Evolutionary conservation across 1,284 basidiomycete species (phyloP).

Genomic region (Mrakiaceae sp.): DNA sequence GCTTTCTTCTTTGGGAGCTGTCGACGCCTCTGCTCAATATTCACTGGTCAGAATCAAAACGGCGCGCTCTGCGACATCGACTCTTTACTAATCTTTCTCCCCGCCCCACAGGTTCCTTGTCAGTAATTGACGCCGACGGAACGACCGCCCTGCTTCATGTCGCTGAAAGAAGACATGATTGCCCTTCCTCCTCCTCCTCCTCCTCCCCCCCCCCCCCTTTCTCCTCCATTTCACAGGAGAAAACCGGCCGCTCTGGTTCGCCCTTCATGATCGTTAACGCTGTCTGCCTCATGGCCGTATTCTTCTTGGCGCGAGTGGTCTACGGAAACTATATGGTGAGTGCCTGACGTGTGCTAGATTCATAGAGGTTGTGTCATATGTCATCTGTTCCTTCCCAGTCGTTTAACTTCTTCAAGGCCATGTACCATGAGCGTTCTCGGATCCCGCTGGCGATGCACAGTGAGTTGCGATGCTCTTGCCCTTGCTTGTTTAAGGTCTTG

Average conservation of each 20-base stretch:
- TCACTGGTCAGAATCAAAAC: slow-evolving; percentile 44
- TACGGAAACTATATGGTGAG: slow-evolving; percentile 54
- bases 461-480: background rate
- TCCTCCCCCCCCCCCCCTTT: background rate
- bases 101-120: too few relatives aligned
- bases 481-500: background rate
- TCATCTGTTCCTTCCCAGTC: slow-evolving; percentile 37
- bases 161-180: background rate
- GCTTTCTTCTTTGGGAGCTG: slow-evolving; percentile 60
- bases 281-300: slow-evolving; percentile 46
- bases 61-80: too few relatives aligned
- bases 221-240: slow-evolving; percentile 42
- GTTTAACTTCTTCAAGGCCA: slow-evolving; percentile 47
- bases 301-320: slow-evolving; percentile 51
- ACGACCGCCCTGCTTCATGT: too few relatives aligned
- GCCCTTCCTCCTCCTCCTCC: background rate
- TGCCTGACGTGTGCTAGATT: slow-evolving; percentile 15
- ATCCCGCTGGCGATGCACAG: slow-evolving; percentile 39
- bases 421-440: slow-evolving; percentile 42
- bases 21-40: slow-evolving; percentile 60
- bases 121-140: too few relatives aligned
- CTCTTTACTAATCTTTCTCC: too few relatives aligned
- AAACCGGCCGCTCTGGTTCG: slow-evolving; percentile 55
- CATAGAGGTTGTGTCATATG: background rate
- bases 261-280: slow-evolving; percentile 55